Evolutionary conservation across 495 filamentous ascomycete species (phyloP).

Genomic region (Mytilinidion resinicola): DNA sequence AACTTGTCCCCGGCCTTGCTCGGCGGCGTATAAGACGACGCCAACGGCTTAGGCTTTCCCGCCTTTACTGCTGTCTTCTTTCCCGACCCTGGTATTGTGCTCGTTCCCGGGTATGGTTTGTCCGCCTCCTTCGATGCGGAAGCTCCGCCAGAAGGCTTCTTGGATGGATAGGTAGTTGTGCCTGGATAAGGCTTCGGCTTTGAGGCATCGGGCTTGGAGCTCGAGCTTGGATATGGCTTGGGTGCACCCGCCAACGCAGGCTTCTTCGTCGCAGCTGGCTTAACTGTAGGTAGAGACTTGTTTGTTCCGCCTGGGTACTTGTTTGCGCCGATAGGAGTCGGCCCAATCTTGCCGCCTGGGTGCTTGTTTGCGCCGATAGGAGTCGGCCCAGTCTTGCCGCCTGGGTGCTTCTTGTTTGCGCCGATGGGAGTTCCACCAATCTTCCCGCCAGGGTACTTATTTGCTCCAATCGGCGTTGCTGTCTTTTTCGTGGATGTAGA

Average conservation of each 20-base stretch:
- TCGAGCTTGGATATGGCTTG: background rate
- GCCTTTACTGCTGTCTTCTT: constrained; percentile 2
- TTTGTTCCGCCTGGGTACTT: too few species aligned
- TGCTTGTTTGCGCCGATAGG: too few species aligned
- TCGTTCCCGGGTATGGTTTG: constrained; percentile 3
- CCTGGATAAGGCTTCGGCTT: constrained; percentile 2
- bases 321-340: background rate
- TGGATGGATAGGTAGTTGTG: constrained; percentile 1
- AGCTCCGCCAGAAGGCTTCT: background rate
- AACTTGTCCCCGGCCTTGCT: background rate
- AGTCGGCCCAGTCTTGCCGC: background rate
- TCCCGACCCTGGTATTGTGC: background rate
- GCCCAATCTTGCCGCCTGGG: background rate
- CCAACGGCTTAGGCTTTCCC: background rate
- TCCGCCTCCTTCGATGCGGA: background rate
- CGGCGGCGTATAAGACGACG: background rate
- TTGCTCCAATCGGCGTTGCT: background rate
- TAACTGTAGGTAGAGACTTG: too few species aligned
- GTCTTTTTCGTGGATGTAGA: constrained; percentile 1
- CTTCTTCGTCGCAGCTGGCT: background rate
- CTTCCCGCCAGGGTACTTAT: constrained; percentile 18
- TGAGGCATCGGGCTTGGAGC: background rate
- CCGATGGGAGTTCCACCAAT: background rate
- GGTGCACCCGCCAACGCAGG: background rate
- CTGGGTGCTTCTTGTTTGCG: too few species aligned